Conservation (phyloP, 345 rosid species). For the Lenwebbia sp. region DNA sequence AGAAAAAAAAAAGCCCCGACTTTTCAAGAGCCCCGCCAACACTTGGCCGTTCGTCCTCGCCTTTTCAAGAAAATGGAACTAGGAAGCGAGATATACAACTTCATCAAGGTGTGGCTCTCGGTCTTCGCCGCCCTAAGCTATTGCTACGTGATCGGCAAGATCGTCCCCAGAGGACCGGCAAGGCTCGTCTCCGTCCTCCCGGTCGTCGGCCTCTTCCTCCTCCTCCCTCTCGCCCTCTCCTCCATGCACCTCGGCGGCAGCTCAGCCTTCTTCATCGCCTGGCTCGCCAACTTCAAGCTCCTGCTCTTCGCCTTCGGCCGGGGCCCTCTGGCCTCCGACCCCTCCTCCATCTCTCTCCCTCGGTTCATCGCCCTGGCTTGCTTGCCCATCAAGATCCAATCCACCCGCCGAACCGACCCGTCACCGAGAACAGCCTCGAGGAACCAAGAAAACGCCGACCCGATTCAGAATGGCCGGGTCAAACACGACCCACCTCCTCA, state of each 20-base stretch:
- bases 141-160: constrained; percentile 4
- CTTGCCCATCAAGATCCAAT: constrained; percentile 13
- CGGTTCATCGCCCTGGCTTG: constrained; percentile 7
- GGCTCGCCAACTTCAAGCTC: constrained; percentile 31
- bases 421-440: background rate
- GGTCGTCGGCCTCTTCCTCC: constrained; percentile 9
- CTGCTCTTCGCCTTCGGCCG: constrained; percentile 16
- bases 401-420: background rate
- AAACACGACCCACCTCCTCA: background rate
- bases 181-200: constrained; percentile 10
- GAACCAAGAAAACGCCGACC: background rate
- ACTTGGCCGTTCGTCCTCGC: background rate
- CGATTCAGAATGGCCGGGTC: background rate
- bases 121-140: constrained; percentile 11
- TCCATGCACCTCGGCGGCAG: constrained; percentile 7
- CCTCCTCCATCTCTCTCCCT: background rate
- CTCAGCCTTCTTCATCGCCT: constrained; percentile 19
- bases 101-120: constrained; percentile 13
- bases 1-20: background rate
- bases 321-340: constrained; percentile 19
- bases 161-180: background rate
- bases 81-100: constrained; percentile 1
- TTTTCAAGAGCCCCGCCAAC: background rate
- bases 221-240: constrained; percentile 15
- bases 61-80: background rate